These are phyloP conservation scores for Magnusiomyces paraingens DNA, from an alignment of 1,139 yeast species.

Conservation along the genomic window DNA sequence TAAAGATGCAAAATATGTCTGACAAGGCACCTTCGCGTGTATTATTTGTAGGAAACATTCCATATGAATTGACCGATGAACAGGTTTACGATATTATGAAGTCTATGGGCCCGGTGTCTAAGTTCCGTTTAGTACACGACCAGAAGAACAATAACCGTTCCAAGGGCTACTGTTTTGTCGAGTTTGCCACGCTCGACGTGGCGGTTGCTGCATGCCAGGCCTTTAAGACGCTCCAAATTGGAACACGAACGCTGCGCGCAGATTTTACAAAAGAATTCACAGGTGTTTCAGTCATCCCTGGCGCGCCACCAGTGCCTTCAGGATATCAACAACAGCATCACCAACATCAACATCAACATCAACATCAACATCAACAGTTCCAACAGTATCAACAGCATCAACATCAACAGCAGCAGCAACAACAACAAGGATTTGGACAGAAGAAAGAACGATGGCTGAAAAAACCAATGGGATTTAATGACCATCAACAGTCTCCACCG, in stretches of 20 bases:
- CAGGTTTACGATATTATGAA: conserved; percentile 68
- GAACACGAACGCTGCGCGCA: conserved; percentile 59
- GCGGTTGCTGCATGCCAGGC: conserved; percentile 67
- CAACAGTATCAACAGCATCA: neutral
- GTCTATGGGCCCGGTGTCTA: conserved; percentile 70
- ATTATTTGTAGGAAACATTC: conserved; percentile 59
- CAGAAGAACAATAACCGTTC: conserved; percentile 66
- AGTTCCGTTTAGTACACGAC: conserved; percentile 64
- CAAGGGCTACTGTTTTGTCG: conserved; percentile 74
- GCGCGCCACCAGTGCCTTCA: neutral
- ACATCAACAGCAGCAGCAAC: neutral
- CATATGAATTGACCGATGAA: conserved; percentile 79
- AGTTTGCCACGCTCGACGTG: conserved; percentile 49
- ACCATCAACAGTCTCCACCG: conserved; percentile 8
- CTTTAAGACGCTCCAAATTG: conserved; percentile 59
- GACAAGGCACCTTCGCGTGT: conserved; percentile 38
- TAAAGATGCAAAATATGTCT: neutral
- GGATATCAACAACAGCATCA: neutral
- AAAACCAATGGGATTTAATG: conserved; percentile 9
- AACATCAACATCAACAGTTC: neutral
- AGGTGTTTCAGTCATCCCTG: conserved; percentile 4
- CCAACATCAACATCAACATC: conserved; percentile 14
- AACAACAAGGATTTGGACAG: conserved; percentile 13
- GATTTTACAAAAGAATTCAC: conserved; percentile 49
- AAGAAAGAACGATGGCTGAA: conserved; percentile 11